phyloP scores from a whole-genome alignment of 768 basidiomycete species.

The Phylloporus rhodoxanthus region DNA sequence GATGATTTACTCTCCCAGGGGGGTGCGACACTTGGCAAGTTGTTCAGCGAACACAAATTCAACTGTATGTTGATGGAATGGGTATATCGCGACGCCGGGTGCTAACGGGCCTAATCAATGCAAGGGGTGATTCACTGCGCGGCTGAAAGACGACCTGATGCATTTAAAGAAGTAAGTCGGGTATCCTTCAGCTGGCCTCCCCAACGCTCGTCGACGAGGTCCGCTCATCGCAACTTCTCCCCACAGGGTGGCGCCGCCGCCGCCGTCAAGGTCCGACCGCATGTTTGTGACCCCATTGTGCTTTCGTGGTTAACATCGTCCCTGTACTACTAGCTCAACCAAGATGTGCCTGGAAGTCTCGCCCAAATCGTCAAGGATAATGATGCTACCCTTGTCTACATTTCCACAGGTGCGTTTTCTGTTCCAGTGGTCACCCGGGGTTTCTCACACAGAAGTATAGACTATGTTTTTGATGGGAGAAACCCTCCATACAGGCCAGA shows the following conservation, averaged over 20 bases:
- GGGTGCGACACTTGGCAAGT: constrained; percentile 40
- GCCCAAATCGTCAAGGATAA: constrained; percentile 58
- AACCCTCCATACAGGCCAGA: constrained; percentile 82
- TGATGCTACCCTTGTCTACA: constrained; percentile 74
- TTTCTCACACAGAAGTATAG: constrained; percentile 33
- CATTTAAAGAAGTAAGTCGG: constrained; percentile 72
- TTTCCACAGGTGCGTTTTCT: constrained; percentile 68
- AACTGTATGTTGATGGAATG: constrained; percentile 48
- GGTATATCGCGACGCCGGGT: not conserved
- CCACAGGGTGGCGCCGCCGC: constrained; percentile 53
- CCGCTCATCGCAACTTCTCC: not conserved
- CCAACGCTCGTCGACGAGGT: not conserved
- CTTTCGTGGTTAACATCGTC: not conserved
- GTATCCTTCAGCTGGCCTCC: not conserved
- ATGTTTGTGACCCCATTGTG: not conserved
- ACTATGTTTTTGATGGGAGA: constrained; percentile 96
- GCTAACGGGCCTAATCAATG: constrained; percentile 4
- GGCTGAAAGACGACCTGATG: constrained; percentile 88
- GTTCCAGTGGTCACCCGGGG: not conserved
- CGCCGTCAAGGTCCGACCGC: constrained; percentile 47
- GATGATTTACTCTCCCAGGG: constrained; percentile 33
- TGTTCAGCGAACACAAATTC: constrained; percentile 56
- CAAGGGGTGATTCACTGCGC: constrained; percentile 92
- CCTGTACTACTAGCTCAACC: constrained; percentile 75
- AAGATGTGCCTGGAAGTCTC: constrained; percentile 64